These are phyloP conservation scores for Rhododendron simsii DNA, from an alignment of 148 eudicot species.

Conservation along the genomic window DNA sequence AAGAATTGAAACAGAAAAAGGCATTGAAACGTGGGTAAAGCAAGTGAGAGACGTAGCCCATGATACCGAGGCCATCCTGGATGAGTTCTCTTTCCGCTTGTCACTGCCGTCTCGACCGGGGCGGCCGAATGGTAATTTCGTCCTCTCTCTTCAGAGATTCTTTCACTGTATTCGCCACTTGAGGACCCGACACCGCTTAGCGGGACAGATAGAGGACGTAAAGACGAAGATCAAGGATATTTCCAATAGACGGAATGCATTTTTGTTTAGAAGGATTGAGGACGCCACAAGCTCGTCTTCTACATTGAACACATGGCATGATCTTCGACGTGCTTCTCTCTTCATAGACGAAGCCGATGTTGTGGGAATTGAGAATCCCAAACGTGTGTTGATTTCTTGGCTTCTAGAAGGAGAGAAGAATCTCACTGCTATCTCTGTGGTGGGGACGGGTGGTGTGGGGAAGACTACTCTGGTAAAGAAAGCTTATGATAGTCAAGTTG, in stretches of 20 bases:
- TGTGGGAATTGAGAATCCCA: slow-evolving; percentile 11
- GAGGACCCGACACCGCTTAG: background rate
- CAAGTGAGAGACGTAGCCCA: slow-evolving; percentile 6
- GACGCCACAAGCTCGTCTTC: too few species aligned
- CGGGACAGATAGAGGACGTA: background rate
- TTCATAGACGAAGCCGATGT: slow-evolving; percentile 8
- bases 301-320: too few species aligned
- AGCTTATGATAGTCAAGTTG: too few species aligned
- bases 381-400: too few species aligned
- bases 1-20: background rate
- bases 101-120: background rate
- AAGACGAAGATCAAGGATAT: too few species aligned
- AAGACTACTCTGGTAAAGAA: too few species aligned
- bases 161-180: background rate
- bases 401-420: too few species aligned
- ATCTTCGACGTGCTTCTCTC: slow-evolving; percentile 3
- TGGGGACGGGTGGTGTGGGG: too few species aligned
- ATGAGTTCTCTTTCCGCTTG: background rate
- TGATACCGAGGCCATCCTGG: slow-evolving; percentile 8
- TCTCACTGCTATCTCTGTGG: too few species aligned
- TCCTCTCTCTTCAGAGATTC: background rate
- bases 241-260: too few species aligned
- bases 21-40: slow-evolving; percentile 1
- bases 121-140: too few species aligned
- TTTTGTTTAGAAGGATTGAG: too few species aligned